Evolutionary conservation across 2,329 filamentous ascomycete species (phyloP).

Genomic region (Teratosphaeria pseudoeucalypti): DNA sequence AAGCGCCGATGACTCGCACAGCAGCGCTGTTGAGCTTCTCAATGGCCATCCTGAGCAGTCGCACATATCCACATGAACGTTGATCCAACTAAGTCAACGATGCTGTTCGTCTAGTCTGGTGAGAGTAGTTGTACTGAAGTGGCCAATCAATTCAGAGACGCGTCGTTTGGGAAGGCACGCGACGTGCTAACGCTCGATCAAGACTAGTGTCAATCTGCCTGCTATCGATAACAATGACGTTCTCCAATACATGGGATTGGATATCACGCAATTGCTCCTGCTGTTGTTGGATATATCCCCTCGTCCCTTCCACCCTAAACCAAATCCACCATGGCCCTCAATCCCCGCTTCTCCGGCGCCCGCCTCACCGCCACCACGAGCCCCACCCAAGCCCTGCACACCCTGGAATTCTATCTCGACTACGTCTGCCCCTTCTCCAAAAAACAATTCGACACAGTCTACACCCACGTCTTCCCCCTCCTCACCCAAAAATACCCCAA

Average conservation of each 20-base stretch:
- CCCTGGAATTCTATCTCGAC: conserved; percentile 57
- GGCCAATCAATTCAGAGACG: neutral
- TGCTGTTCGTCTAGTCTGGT: neutral
- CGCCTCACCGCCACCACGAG: conserved; percentile 45
- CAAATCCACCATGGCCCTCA: conserved; percentile 52
- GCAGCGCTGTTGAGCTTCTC: conserved; percentile 32
- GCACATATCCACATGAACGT: neutral
- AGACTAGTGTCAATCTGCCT: neutral
- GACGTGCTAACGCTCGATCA: neutral
- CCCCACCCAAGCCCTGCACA: conserved; percentile 37
- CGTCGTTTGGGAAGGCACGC: neutral
- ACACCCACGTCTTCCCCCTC: conserved; percentile 52
- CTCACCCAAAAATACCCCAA: conserved; percentile 51
- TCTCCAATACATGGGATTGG: neutral
- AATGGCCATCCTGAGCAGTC: conserved; percentile 26
- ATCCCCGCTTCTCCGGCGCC: conserved; percentile 66
- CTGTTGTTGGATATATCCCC: neutral
- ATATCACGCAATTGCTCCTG: neutral
- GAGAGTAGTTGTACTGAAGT: neutral
- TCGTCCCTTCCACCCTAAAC: neutral
- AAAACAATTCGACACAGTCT: conserved; percentile 69
- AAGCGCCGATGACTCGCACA: conserved; percentile 49
- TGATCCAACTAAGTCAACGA: neutral
- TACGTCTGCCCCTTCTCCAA: conserved; percentile 69
- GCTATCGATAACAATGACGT: neutral